Evolutionary conservation across 2,329 filamentous ascomycete genomes (phyloP), one percentile per base, ranked within the genome.

Genomic region (Talaromyces sp.): DNA sequence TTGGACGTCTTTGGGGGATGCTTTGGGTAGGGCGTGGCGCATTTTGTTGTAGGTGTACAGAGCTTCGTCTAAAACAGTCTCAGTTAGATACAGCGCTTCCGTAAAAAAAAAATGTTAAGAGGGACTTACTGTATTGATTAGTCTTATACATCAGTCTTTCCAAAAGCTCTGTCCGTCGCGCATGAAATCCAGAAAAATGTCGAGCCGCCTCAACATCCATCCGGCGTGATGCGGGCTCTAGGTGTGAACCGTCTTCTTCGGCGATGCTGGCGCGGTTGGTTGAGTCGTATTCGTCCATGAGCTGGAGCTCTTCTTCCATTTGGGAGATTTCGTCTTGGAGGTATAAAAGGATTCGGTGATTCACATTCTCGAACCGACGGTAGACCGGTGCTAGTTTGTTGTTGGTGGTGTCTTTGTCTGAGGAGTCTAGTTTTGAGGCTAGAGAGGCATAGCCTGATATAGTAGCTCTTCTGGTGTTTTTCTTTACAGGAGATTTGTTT

Each of bases 291-390:
- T 85, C 82, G 61, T 96, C 93, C 0, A 95, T 76, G 0, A 81
- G 79, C 18, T 85, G 84, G 0, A 97, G 82, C 61, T 93, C 87
- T 68, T 92, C 88, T 74, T 96, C 92, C 42, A 96, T 80, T 68
- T 94, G 89, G 33, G 83, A 82, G 18, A 96, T 85, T 72, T 96
- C 91, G 70, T 96, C 92, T 74, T 96, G 93, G 16, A 96, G 81
- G 65, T 95, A 88, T 0, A 96, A 80, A 2, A 97, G 78, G 2
- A 96, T 78, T 2, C 93, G 87, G 72, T 96, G 92, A 68, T 95
- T 93, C 18, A 96, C 78, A 10, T 86, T 83, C 71, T 91, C 88
- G 69, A 97, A 97, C 61, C 88, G 88, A 51, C 93, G 86, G 73
- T 96, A 96, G 62, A 96, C 83, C 0, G 91, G 91, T 3, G 74